Conservation (phyloP, 148 eudicot species). For the Pouteria glomerata region DNA sequence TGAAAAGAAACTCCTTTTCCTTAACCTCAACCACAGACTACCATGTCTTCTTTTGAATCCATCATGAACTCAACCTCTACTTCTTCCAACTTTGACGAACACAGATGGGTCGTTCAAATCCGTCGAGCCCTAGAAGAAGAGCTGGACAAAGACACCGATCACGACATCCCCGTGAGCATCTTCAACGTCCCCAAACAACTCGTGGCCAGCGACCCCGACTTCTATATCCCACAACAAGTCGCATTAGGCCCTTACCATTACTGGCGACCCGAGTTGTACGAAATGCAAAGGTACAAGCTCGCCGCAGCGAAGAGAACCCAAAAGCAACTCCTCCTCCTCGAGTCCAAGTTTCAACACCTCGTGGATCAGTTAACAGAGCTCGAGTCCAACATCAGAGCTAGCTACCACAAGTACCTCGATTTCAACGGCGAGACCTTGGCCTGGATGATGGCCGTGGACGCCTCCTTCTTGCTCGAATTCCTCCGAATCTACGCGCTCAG, state of each 20-base stretch:
- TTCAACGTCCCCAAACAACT: slow-evolving; percentile 44
- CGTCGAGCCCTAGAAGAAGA: slow-evolving; percentile 33
- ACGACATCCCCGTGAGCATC: slow-evolving; percentile 39
- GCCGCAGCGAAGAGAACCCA: slow-evolving; percentile 31
- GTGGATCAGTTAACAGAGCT: slow-evolving; percentile 18
- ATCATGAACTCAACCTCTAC: too few species aligned
- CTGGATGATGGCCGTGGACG: slow-evolving; percentile 45
- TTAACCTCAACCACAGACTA: too few species aligned
- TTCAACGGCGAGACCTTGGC: slow-evolving; percentile 22
- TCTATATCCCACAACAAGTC: slow-evolving; percentile 38
- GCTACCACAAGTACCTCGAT: slow-evolving; percentile 33
- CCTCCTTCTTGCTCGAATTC: slow-evolving; percentile 36
- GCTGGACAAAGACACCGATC: slow-evolving; percentile 26
- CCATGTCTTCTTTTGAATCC: too few species aligned
- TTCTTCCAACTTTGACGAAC: slow-evolving; percentile 19
- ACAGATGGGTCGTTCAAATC: slow-evolving; percentile 42
- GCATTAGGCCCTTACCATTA: slow-evolving; percentile 51
- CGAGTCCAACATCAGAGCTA: slow-evolving; percentile 30
- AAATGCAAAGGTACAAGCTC: slow-evolving; percentile 39
- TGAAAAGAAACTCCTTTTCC: too few species aligned
- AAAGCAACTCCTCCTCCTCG: slow-evolving; percentile 13
- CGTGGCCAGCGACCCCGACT: slow-evolving; percentile 32
- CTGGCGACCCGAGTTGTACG: slow-evolving; percentile 36
- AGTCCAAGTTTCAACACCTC: slow-evolving; percentile 18
- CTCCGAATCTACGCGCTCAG: slow-evolving; percentile 14